Evolutionary conservation across 2,329 filamentous ascomycete genomes (phyloP), one percentile per base, ranked within the genome.

Genomic region (Hyphodiscus sp.): DNA sequence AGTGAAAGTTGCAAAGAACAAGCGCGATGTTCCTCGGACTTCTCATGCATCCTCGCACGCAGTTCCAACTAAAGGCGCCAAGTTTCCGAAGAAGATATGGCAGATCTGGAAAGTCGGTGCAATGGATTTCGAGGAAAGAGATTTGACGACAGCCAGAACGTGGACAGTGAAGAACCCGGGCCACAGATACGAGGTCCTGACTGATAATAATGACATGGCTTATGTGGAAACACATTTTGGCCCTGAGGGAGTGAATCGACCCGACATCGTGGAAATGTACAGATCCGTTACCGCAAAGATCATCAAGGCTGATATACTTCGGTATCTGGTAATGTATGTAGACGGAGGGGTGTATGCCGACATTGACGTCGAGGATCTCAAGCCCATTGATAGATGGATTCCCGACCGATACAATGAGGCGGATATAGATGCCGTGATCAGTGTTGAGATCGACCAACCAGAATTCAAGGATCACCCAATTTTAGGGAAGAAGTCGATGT

Each of bases 101-200:
- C 86, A 89, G 68, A 85, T 82, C 0, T 89, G 86, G 86, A 89
- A 88, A 67, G 78, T 85, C 26, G 78, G 85, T 57, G 82, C 85
- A 1, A 72, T 87, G 33, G 73, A 74, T 1, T 87, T 88, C 63
- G 85, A 86, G 58, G 76, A 82, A 62, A 76, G 80, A 50, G 83
- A 89, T 62, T 71, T 79, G 30, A 70, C 75, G 20, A 74, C 75
- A 0, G 85, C 85, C 10, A 76, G 77, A 59, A 83, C 83, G 1
- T 89, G 86, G 85, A 74, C 79, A 0, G 68, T 71, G 20, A 85
- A 82, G 69, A 89, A 89, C 61, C 85, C 83, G 0, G 74, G 74
- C 2, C 81, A 83, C 66, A 73, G 85, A 58, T 68, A 68, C 45
- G 66, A 68, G 46, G 64, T 66, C 23, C 47, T 68, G 41, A 89